Evolutionary conservation across 352 stramenopile species (phyloP).

Genomic region (Phytophthora ohioensis): DNA sequence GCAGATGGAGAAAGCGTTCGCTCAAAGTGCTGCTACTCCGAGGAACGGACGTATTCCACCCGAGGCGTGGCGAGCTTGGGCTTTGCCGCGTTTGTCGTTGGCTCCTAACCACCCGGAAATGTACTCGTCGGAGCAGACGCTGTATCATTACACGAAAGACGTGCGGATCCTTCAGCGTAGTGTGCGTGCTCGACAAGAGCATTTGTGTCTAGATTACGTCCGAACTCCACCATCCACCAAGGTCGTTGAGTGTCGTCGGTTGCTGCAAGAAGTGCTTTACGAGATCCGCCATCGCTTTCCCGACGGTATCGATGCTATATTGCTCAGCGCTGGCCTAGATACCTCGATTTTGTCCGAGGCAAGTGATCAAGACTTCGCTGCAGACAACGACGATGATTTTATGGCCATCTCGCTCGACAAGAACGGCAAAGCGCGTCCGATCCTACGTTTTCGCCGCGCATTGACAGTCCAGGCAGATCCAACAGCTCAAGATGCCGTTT

Average conservation of each 20-base stretch:
- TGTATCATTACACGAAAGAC: slow-evolving; percentile 85
- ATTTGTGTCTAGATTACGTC: slow-evolving; percentile 57
- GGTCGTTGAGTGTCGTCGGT: slow-evolving; percentile 52
- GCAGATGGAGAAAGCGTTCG: slow-evolving; percentile 61
- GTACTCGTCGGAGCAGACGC: slow-evolving; percentile 70
- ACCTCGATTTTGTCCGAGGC: slow-evolving; percentile 79
- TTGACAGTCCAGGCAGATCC: slow-evolving; percentile 65
- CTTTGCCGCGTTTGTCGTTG: slow-evolving; percentile 63
- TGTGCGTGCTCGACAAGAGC: slow-evolving; percentile 40
- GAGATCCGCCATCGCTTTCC: slow-evolving; percentile 49
- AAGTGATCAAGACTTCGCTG: slow-evolving; percentile 46
- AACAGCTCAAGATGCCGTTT: slow-evolving; percentile 52
- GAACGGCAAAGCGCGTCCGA: slow-evolving; percentile 37
- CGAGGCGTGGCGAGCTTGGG: slow-evolving; percentile 66
- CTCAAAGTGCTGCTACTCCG: slow-evolving; percentile 44
- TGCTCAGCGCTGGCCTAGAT: slow-evolving; percentile 75
- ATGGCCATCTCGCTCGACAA: slow-evolving; percentile 58
- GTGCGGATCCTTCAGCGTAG: slow-evolving; percentile 49
- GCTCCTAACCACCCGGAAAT: slow-evolving; percentile 64
- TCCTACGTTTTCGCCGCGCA: slow-evolving; percentile 61
- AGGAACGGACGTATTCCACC: slow-evolving; percentile 43
- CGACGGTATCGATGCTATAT: slow-evolving; percentile 52
- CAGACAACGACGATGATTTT: slow-evolving; percentile 23
- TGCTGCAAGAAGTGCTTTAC: slow-evolving; percentile 64
- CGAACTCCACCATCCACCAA: slow-evolving; percentile 40